These are phyloP conservation scores for Kazachstania psychrophila DNA, from an alignment of 805 yeast genomes.

Conservation along the genomic window DNA sequence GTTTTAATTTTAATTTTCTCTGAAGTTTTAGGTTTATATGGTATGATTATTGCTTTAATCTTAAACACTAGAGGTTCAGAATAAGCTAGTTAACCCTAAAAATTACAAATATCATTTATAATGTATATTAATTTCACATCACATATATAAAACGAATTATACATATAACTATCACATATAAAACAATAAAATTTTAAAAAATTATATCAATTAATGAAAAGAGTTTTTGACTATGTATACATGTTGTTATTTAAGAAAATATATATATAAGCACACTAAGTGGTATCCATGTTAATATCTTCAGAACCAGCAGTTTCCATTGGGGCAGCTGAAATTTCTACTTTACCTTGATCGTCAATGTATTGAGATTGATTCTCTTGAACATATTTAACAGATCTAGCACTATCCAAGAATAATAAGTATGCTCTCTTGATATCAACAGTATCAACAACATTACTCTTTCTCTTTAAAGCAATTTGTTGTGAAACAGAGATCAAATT, in stretches of 20 bases:
- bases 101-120: too few relatives aligned
- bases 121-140: too few relatives aligned
- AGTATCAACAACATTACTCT: constrained; percentile 56
- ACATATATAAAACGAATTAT: too few relatives aligned
- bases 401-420: constrained; percentile 76
- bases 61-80: constrained; percentile 83
- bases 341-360: constrained; percentile 72
- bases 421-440: constrained; percentile 83
- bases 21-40: constrained; percentile 83
- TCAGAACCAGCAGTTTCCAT: constrained; percentile 4
- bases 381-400: constrained; percentile 79
- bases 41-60: constrained; percentile 90
- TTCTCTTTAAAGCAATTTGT: constrained; percentile 75
- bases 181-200: too few relatives aligned
- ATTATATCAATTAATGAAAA: too few relatives aligned
- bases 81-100: too few relatives aligned
- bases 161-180: not conserved
- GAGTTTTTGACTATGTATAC: too few relatives aligned
- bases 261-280: constrained; percentile 12
- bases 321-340: constrained; percentile 38
- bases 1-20: constrained; percentile 84
- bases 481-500: constrained; percentile 86
- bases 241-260: too few relatives aligned
- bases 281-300: constrained; percentile 29
- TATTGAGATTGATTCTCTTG: constrained; percentile 59